Conservation (phyloP, 1,139 yeast species). For the Geotrichum siamense region DNA sequence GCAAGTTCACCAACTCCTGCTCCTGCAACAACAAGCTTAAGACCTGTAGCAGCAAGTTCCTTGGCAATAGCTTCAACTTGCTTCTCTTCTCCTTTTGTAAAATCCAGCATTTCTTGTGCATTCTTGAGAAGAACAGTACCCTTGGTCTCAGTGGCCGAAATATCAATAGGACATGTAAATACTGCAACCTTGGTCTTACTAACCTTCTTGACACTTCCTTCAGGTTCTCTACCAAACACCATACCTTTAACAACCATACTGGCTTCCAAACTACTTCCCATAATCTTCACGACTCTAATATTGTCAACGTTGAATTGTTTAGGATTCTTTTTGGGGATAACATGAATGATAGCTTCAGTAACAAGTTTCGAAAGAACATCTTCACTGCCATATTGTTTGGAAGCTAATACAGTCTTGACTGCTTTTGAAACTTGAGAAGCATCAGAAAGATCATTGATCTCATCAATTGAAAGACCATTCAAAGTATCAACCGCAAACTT, state of each 20-base stretch:
- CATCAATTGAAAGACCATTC: slow-evolving; percentile 57
- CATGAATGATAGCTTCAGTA: slow-evolving; percentile 76
- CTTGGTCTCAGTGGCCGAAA: slow-evolving; percentile 91
- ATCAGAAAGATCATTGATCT: slow-evolving; percentile 51
- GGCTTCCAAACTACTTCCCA: slow-evolving; percentile 76
- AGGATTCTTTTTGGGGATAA: slow-evolving; percentile 58
- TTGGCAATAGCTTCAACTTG: slow-evolving; percentile 84
- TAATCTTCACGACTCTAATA: slow-evolving; percentile 88
- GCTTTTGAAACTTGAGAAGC: slow-evolving; percentile 60
- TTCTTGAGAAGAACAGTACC: slow-evolving; percentile 93
- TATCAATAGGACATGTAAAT: slow-evolving; percentile 89
- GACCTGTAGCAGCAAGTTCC: slow-evolving; percentile 78
- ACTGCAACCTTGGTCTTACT: slow-evolving; percentile 79
- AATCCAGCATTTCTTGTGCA: slow-evolving; percentile 94
- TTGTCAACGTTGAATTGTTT: slow-evolving; percentile 77
- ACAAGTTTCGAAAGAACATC: slow-evolving; percentile 69
- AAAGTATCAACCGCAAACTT: slow-evolving; percentile 60
- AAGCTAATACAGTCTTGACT: slow-evolving; percentile 79
- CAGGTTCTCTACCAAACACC: slow-evolving; percentile 98
- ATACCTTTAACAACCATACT: slow-evolving; percentile 88
- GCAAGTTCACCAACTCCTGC: slow-evolving; percentile 90
- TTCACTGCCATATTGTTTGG: slow-evolving; percentile 90
- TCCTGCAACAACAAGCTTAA: slow-evolving; percentile 85
- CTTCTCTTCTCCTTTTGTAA: slow-evolving; percentile 92
- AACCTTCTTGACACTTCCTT: slow-evolving; percentile 71